Conservation (phyloP, 805 yeast genomes). For the Ogataea paraovalis region DNA sequence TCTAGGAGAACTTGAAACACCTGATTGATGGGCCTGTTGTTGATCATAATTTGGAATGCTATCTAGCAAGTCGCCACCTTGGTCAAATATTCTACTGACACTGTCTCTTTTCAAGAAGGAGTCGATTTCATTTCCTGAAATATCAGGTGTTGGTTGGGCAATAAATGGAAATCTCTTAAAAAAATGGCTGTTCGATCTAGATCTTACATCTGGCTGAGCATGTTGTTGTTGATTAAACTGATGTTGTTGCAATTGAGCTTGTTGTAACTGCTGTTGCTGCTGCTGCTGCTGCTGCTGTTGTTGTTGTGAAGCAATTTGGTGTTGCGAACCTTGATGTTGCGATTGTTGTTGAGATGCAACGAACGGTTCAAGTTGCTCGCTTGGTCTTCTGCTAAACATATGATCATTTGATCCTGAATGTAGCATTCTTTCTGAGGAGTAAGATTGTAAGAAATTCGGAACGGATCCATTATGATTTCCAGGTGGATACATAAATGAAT, state of each 20-base stretch:
- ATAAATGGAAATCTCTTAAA: constrained; percentile 30
- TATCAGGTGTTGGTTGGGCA: constrained; percentile 24
- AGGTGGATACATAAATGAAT: constrained; percentile 25
- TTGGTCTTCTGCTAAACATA: constrained; percentile 37
- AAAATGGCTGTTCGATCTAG: constrained; percentile 29
- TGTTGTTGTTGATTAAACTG: constrained; percentile 5
- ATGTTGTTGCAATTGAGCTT: constrained; percentile 3
- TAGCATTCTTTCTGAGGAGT: constrained; percentile 23
- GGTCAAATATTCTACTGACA: constrained; percentile 26
- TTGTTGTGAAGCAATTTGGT: constrained; percentile 12
- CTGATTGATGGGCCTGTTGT: constrained; percentile 8
- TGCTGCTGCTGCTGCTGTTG: constrained; percentile 15
- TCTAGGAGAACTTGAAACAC: constrained; percentile 11
- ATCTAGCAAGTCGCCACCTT: constrained; percentile 25
- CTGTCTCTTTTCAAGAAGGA: constrained; percentile 34
- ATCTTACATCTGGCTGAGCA: constrained; percentile 15
- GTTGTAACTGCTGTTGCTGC: constrained; percentile 2
- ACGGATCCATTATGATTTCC: constrained; percentile 15
- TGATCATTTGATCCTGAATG: constrained; percentile 21
- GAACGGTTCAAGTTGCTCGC: constrained; percentile 49
- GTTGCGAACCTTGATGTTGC: constrained; percentile 11
- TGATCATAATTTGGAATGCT: constrained; percentile 24
- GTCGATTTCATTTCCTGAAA: constrained; percentile 32
- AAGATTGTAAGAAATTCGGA: constrained; percentile 22
- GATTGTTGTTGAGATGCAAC: constrained; percentile 26